Evolutionary conservation across 1,284 basidiomycete genomes (phyloP).

Genomic region (Ustilago esculenta): DNA sequence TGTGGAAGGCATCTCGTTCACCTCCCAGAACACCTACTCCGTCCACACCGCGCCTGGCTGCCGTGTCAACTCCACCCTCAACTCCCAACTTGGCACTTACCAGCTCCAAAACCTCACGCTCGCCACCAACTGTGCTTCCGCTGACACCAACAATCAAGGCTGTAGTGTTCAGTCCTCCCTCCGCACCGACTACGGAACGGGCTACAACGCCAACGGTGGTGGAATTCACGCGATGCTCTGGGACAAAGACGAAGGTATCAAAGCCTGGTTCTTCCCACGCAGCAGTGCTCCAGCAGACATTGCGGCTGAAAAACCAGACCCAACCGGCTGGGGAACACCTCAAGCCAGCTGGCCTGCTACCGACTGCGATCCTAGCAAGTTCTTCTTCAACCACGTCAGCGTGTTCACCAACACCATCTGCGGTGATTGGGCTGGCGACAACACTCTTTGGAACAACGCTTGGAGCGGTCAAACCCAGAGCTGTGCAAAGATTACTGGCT

Average conservation of each 20-base stretch:
- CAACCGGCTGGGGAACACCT: conserved; percentile 70
- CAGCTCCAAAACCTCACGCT: conserved; percentile 44
- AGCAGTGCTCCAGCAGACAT: conserved; percentile 69
- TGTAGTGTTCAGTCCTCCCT: conserved; percentile 73
- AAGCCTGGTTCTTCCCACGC: conserved; percentile 73
- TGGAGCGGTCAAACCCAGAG: conserved; percentile 33
- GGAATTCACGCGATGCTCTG: conserved; percentile 68
- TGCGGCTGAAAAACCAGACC: conserved; percentile 61
- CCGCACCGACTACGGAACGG: conserved; percentile 71
- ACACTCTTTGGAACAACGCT: conserved; percentile 39
- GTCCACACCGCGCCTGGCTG: conserved; percentile 51
- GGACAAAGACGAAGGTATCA: conserved; percentile 68
- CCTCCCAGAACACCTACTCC: conserved; percentile 48
- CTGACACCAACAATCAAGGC: conserved; percentile 73
- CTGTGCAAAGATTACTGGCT: conserved; percentile 44
- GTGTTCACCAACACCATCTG: conserved; percentile 54
- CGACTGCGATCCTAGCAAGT: conserved; percentile 70
- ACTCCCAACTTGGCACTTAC: conserved; percentile 30
- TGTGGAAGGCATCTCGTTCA: conserved; percentile 55
- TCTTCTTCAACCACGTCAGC: conserved; percentile 63
- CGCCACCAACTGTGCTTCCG: conserved; percentile 72
- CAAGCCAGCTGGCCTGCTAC: conserved; percentile 71
- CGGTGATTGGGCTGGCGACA: conserved; percentile 46
- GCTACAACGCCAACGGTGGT: conserved; percentile 74
- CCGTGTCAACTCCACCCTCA: conserved; percentile 36